Base-by-base conservation (phyloP, 805 yeast species). In the Metschnikowia aberdeeniae region DNA sequence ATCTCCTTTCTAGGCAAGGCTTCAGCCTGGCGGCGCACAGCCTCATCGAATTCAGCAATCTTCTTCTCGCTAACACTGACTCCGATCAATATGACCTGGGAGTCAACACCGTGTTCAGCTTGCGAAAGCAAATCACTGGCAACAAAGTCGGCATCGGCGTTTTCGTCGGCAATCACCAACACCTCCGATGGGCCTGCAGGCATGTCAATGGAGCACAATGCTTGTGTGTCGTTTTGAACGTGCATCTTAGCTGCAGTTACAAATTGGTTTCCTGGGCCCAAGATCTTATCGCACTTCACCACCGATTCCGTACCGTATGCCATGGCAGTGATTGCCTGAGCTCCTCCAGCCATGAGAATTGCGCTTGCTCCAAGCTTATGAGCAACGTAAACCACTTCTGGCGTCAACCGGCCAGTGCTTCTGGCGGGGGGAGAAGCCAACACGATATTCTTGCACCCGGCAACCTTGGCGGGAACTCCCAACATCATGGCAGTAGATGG, bases 151-250 rank as follows among this genome's bases (percentile, higher is more conserved):
- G 95, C 92, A 67, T 89, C 96, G 10, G 97, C 88, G 37, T 77
- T 61, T 48, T 74, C 78, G 64, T 93, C 99, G 39, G 96, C 96
- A 56, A 93, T 74, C n/a, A 92, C 99, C 48, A 93, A 75, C 20
- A 93, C 99, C 69, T 93, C 99, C 42, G 96, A 86, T 26, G 99
- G 99, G 8, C 99, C 99, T 22, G 99, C 99, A 40, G 99, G 99
- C 98, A 93, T 92, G 66, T 93, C 99, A 56, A 93, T 93, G 13
- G 96, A 86, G 62, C 97, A 93, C 60, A 90, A 72, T 6, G 99
- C 98, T 51, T 84, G 84, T 1, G 97, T 86, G 62, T 93, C 99
- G 60, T 93, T 95, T 58, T 92, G 93, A 42, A 95, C 93, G 62
- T 85, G 73, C 99, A 93, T 93, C 75, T 93, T 93, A 35, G 99